Evolutionary conservation across 1,284 basidiomycete species (phyloP).

Genomic region (Athelia psychrophila): DNA sequence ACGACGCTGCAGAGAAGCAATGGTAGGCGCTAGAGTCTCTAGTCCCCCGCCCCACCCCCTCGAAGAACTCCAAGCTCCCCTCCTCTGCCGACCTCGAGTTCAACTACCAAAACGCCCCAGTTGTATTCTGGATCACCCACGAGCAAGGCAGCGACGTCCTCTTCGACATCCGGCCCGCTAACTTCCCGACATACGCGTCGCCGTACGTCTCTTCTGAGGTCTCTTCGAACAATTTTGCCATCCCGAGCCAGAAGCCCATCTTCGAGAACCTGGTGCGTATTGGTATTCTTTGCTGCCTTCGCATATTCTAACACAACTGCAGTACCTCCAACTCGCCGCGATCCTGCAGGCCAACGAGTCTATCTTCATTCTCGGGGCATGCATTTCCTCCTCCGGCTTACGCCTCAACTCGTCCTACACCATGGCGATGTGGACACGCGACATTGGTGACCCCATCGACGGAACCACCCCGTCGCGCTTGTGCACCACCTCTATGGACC

Average conservation of each 20-base stretch:
- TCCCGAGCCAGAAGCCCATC: conserved; percentile 63
- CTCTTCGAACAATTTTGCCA: conserved; percentile 44
- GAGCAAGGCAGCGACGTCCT: conserved; percentile 55
- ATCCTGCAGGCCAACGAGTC: conserved; percentile 63
- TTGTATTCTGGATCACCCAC: conserved; percentile 79
- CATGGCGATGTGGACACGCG: conserved; percentile 69
- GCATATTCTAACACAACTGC: too few species aligned
- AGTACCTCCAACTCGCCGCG: conserved; percentile 63
- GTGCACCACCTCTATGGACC: conserved; percentile 49
- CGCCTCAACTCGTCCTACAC: conserved; percentile 54
- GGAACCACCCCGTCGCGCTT: conserved; percentile 16
- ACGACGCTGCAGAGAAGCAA: conserved; percentile 62
- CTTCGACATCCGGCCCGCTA: conserved; percentile 69
- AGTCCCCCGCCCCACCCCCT: conserved; percentile 43
- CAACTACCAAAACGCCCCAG: conserved; percentile 63
- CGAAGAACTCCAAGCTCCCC: conserved; percentile 28
- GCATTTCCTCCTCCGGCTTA: conserved; percentile 64
- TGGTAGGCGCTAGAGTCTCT: conserved; percentile 68
- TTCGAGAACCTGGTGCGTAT: conserved; percentile 61
- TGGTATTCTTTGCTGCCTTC: neutral
- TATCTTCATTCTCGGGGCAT: conserved; percentile 78
- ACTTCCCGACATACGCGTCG: conserved; percentile 39
- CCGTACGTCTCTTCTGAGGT: conserved; percentile 41
- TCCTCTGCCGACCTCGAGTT: conserved; percentile 58
- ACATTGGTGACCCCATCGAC: conserved; percentile 56